These are phyloP conservation scores for Mycocentrospora acerina DNA, from an alignment of 2,329 filamentous ascomycete genomes.

Conservation along the genomic window DNA sequence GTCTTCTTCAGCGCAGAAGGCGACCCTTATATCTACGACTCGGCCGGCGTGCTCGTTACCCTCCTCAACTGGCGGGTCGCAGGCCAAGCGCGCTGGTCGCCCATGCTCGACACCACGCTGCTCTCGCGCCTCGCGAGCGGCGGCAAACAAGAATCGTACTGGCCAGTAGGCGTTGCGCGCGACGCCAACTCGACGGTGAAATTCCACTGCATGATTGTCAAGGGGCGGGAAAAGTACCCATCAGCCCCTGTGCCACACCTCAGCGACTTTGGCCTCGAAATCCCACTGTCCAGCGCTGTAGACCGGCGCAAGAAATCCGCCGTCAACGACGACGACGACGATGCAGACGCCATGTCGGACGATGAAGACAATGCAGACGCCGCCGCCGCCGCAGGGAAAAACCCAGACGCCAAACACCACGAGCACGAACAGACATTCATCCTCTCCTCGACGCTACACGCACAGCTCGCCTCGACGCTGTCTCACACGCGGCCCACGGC, in stretches of 20 bases:
- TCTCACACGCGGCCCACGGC: constrained; percentile 66
- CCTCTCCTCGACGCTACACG: constrained; percentile 68
- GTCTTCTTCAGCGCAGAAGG: constrained; percentile 92
- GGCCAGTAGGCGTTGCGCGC: constrained; percentile 89
- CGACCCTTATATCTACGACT: constrained; percentile 97
- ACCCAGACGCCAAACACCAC: constrained; percentile 52
- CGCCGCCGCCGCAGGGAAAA: constrained; percentile 9
- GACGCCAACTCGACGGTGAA: constrained; percentile 81
- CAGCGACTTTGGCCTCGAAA: constrained; percentile 87
- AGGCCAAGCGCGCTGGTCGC: constrained; percentile 86
- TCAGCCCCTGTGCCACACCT: constrained; percentile 89
- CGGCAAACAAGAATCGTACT: constrained; percentile 86
- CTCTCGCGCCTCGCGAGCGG: constrained; percentile 81
- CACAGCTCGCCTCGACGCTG: constrained; percentile 74
- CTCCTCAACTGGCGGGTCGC: constrained; percentile 87
- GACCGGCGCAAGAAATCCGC: constrained; percentile 29
- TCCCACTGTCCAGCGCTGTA: constrained; percentile 68
- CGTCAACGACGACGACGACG: too few relatives aligned
- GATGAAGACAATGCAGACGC: constrained; percentile 35
- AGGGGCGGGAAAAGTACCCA: constrained; percentile 81
- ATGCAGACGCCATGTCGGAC: constrained; percentile 37
- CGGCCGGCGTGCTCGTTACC: constrained; percentile 82
- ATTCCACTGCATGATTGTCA: constrained; percentile 99
- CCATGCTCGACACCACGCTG: constrained; percentile 84
- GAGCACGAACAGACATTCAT: constrained; percentile 81